Base-by-base conservation (phyloP, 805 yeast genomes). In the Saccharomycopsis lassenensis region DNA sequence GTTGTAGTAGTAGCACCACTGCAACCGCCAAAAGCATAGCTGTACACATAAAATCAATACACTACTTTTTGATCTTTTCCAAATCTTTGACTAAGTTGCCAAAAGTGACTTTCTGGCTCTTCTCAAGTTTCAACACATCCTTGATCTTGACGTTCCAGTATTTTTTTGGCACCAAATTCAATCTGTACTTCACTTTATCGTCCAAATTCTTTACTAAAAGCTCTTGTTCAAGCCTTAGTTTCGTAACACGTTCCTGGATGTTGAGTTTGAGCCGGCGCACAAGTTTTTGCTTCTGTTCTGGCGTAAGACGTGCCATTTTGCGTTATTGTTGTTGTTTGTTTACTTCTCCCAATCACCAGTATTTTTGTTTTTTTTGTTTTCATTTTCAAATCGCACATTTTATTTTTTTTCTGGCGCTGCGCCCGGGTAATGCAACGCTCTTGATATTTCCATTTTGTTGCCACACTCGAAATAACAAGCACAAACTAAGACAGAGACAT, bases 401-500 rank as follows among this genome's bases (percentile, higher is more conserved):
- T n/a, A n/a, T n/a, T n/a, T n/a, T n/a, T n/a, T n/a, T n/a, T n/a
- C n/a, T n/a, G n/a, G n/a, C n/a, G n/a, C n/a, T n/a, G n/a, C n/a
- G n/a, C n/a, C n/a, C n/a, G n/a, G n/a, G n/a, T n/a, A n/a, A n/a
- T n/a, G n/a, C n/a, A n/a, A n/a, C n/a, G n/a, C n/a, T n/a, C n/a
- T n/a, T n/a, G n/a, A n/a, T n/a, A n/a, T n/a, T n/a, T n/a, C n/a
- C n/a, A n/a, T n/a, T n/a, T n/a, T n/a, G n/a, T 27, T n/a, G 30
- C n/a, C 30, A 27, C 8, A 7, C 30, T 10, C 14, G 8, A 12
- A 27, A 27, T 27, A 14, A 16, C 30, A 29, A 24, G 23, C 17
- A 33, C 35, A 14, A 27, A 31, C 44, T 46, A 67, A 52, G 37
- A n/a, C n/a, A n/a, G n/a, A n/a, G n/a, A n/a, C n/a, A n/a, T n/a